Base-by-base conservation (phyloP, 768 basidiomycete species). In the Calocera viscosa region DNA sequence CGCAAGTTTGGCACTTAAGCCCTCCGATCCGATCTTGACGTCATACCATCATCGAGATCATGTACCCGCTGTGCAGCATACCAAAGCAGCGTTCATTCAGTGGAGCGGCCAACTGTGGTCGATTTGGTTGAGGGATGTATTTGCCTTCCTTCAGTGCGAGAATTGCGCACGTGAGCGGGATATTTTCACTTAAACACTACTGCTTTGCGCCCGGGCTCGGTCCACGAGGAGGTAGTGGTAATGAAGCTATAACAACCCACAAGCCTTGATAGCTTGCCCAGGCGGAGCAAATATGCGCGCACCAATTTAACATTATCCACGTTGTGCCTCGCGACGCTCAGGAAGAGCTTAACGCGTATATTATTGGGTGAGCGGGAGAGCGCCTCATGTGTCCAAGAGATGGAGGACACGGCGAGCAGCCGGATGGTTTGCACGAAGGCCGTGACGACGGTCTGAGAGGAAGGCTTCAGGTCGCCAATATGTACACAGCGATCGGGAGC, bases 401-500 rank as follows among this genome's bases (percentile, higher is more conserved):
- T 75, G 64, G 92, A 86, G 16, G 91, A 93, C 1, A 92, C 82
- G 34, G 86, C 73, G 49, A 95, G 75, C 77, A 94, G 80, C 75
- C 91, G 87, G 1, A 83, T 72, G 0, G 91, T 84, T 22, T 91
- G 80, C 64, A 90, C 76, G 71, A 97, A 87, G 66, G 86, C 83
- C 30, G 83, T 71, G 26, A 94, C 74, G 3, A 91, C 81, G 35
- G 90, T 87, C 90, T 1, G 87, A 81, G 7, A 95, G 84, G 32
- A 93, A 93, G 65, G 94, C 94, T 96, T 92, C 84, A 71, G 92
- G 91, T 89, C 91, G 90, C 91, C 91, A 71, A n/a, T 70, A 34
- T 19, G 70, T n/a, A 5, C 5, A 38, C 35, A 47, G 7, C 7
- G 14, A 14, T 14, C 14, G 14, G 35, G 5, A 5, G 35, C 35